Base-by-base conservation (phyloP, 2,329 filamentous ascomycete species). In the Venturia nashicola region DNA sequence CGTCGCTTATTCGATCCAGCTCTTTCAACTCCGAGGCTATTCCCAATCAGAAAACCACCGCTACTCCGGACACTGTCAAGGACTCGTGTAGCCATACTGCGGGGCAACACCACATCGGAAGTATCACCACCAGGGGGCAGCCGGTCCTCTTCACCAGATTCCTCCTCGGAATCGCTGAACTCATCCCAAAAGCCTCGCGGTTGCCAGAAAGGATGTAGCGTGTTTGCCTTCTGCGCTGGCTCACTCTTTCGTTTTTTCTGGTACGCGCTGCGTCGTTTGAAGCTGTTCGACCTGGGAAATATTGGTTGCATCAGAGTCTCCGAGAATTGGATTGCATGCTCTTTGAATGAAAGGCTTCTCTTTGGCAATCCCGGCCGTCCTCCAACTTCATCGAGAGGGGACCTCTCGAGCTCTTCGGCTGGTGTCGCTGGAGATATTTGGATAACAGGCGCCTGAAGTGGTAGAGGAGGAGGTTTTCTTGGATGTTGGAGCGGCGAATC, bases 121-220 rank as follows among this genome's bases (percentile, higher is more conserved):
- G 77, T 80, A 65, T 81, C 78, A 40, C 78, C 78, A 6, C 78
- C 78, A 16, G 67, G 67, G 0, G 78, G 78, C 0, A 80, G 70
- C 39, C 70, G 68, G 9, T 73, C 70, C 42, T 74, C 72, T 20
- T 73, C 72, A 4, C 71, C 70, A 23, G 68, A 66, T 20, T 71
- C 72, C 20, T 74, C 72, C 9, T 77, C 74, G 32, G 70, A 75
- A 63, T 76, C 75, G 63, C 72, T 71, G 61, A 76, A 83, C 46
- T 81, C 82, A 46, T 85, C 82, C 83, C 83, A 86, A 72, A 86
- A 86, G n/a, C 79, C 79, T 44, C 80, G 80, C 1, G 84, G 84
- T 27, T 81, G 78, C 85, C 85, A 87, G 70, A 86, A 84, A 1
- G 84, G 83, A 67, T 85, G 80, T 6, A 85, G 71, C 48, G 77